Percentiles rank a stretch among this genome's conserved stretches.
Evolutionary conservation across 306 rosid genomes (phyloP).

Genomic region (Carpinus fangiana): DNA sequence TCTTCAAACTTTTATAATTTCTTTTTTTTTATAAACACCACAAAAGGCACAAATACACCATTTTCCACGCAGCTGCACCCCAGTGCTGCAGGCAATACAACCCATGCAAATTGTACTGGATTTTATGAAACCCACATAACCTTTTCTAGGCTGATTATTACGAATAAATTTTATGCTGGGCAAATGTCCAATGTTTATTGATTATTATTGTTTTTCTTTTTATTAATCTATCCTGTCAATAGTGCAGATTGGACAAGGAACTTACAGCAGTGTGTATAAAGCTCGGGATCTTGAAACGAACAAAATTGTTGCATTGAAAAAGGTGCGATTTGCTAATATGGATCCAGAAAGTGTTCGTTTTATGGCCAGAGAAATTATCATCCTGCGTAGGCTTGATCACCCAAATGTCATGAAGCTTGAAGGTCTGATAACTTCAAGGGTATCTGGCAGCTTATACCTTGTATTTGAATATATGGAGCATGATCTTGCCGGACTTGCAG

Average conservation of each 20-base stretch:
- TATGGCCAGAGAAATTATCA: conserved; percentile 79
- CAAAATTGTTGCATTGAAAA: conserved; percentile 75
- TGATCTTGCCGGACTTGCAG: conserved; percentile 77
- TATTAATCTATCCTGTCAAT: not conserved
- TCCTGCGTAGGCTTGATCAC: conserved; percentile 78
- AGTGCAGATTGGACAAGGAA: conserved; percentile 87
- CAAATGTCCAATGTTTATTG: not conserved
- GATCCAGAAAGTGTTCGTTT: conserved; percentile 90
- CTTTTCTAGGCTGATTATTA: not conserved
- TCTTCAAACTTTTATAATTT: too few relatives aligned
- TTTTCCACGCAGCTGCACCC: too few relatives aligned
- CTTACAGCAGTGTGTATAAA: conserved; percentile 81
- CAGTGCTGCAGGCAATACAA: too few relatives aligned
- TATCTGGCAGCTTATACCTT: conserved; percentile 82
- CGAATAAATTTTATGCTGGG: not conserved
- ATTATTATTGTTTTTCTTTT: not conserved
- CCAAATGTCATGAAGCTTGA: conserved; percentile 92
- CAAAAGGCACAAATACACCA: too few relatives aligned
- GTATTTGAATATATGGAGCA: conserved; percentile 91
- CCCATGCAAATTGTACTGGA: not conserved
- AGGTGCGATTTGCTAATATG: conserved; percentile 80
- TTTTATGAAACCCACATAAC: not conserved
- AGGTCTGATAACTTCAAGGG: conserved; percentile 80
- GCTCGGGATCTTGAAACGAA: conserved; percentile 83
- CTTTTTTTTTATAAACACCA: too few relatives aligned